Percentiles rank a stretch among this genome's conserved stretches.
Evolutionary conservation across 1,139 yeast genomes (phyloP).

Genomic region (Yamadazyma mexicana): DNA sequence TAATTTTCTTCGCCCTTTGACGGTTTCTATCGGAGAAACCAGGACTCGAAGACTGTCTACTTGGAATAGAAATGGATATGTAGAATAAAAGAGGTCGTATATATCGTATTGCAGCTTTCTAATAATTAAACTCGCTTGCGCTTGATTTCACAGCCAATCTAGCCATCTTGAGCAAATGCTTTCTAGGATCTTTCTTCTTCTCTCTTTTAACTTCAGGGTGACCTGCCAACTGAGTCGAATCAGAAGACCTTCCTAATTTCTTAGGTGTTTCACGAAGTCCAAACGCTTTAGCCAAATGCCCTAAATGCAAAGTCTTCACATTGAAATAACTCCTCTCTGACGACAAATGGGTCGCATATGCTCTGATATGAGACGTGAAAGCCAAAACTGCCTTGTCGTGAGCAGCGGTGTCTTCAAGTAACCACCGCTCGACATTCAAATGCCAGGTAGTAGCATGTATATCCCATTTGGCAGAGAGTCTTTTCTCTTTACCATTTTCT

Average conservation of each 20-base stretch:
- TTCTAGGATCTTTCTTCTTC: slow-evolving; percentile 63
- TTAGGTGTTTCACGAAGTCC: slow-evolving; percentile 95
- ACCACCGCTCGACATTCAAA: slow-evolving; percentile 82
- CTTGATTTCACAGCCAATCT: slow-evolving; percentile 62
- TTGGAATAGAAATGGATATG: too few species aligned
- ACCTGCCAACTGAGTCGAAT: slow-evolving; percentile 14
- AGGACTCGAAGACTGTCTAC: too few species aligned
- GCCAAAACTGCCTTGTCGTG: slow-evolving; percentile 71
- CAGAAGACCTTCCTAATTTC: slow-evolving; percentile 51
- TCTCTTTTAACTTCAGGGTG: slow-evolving; percentile 24
- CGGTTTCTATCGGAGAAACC: too few species aligned
- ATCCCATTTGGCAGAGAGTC: slow-evolving; percentile 64
- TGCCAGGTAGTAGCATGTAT: slow-evolving; percentile 97
- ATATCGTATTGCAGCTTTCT: too few species aligned
- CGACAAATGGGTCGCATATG: slow-evolving; percentile 93
- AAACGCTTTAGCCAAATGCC: slow-evolving; percentile 93
- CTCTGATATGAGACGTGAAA: slow-evolving; percentile 86
- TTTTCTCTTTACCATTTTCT: slow-evolving; percentile 30
- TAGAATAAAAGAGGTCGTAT: too few species aligned
- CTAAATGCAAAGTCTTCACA: slow-evolving; percentile 79
- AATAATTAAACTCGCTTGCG: slow-evolving; percentile 74
- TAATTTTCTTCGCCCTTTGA: too few species aligned
- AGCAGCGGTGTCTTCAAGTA: slow-evolving; percentile 63
- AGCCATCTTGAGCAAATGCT: slow-evolving; percentile 79
- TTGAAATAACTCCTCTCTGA: slow-evolving; percentile 78